Base-by-base conservation (phyloP, 2,329 filamentous ascomycete genomes). In the Fusarium ambrosium region DNA sequence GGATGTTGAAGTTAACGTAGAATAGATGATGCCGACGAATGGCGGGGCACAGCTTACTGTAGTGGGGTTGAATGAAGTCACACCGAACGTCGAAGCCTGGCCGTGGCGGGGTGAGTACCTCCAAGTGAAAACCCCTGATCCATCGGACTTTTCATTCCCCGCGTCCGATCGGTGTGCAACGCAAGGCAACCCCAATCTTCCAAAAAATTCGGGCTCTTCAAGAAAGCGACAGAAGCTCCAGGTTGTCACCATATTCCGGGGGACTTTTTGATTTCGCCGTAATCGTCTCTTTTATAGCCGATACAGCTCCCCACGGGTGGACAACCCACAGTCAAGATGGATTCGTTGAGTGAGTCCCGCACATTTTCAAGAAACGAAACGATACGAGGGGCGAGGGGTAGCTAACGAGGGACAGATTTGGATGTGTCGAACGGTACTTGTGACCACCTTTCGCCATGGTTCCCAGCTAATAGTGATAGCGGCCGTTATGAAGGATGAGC, bases 401-500 rank as follows among this genome's bases (percentile, higher is more conserved):
- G 81, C 84, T 85, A 81, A 85, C 80, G 78, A 83, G 64, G 65
- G 71, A 72, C 81, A 95, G 94, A 96, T 87, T 88, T 96, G 83
- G 94, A 96, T 87, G 87, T 95, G 86, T 93, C 92, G 74, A 94
- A 95, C 84, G 94, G 94, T 96, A 93, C 68, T 69, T 76, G 43
- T 58, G 48, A 74, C 48, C 64, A 71, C 65, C 45, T 60, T 29
- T n/a, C 64, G 51, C 56, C 39, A 41, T 63, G 41, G 39, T 67
- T 41, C 20, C 13, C 14, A 65, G 75, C 78, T 79, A 76, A 70
- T 72, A 77, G 70, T 65, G 76, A 75, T 68, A 93, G 91, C 91
- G 82, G 83, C 89, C 83, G 86, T 99, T 85, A 91, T 98, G 89
- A 98, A 98, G 88, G 97, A 99, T 89, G 97, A 99, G 87, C 92